phyloP scores from a whole-genome alignment of 306 rosid species.

The Ceratonia siliqua region DNA sequence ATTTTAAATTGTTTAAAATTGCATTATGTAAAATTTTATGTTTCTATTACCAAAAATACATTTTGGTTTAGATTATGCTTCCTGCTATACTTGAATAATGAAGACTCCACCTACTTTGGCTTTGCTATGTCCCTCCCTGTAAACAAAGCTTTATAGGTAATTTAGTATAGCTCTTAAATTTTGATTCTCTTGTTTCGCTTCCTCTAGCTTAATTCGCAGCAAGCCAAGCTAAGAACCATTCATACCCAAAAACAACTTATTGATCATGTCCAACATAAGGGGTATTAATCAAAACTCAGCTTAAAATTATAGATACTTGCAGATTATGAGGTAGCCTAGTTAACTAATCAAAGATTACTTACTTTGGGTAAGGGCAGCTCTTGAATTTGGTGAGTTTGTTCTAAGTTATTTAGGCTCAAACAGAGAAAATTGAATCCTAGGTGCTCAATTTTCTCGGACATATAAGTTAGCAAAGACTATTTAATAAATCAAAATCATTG shows the following conservation, averaged over 20 bases:
- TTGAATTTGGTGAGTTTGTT: conserved; percentile 8
- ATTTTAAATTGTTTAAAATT: no score
- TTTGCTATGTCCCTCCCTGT: no score
- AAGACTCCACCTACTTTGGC: no score
- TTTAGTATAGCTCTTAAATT: conserved; percentile 33
- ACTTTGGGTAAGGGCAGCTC: conserved; percentile 31
- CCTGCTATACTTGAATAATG: no score
- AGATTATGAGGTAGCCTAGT: not conserved
- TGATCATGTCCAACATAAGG: not conserved
- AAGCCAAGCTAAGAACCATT: conserved; percentile 29
- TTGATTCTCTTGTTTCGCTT: conserved; percentile 45
- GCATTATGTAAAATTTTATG: no score
- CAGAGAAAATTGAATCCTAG: conserved; percentile 32
- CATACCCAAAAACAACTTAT: conserved; percentile 5
- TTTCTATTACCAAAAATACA: no score
- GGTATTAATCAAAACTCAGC: conserved; percentile 2
- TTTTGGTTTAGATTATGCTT: no score
- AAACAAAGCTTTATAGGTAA: no score
- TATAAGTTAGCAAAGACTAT: no score
- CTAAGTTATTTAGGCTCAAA: conserved; percentile 32
- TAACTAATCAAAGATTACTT: conserved; percentile 6
- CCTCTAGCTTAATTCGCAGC: conserved; percentile 40
- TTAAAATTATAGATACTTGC: not conserved
- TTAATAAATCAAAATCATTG: not conserved
- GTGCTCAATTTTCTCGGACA: conserved; percentile 23